phyloP scores from a whole-genome alignment of 177 flowering plant species.

The Vitis hybrid region DNA sequence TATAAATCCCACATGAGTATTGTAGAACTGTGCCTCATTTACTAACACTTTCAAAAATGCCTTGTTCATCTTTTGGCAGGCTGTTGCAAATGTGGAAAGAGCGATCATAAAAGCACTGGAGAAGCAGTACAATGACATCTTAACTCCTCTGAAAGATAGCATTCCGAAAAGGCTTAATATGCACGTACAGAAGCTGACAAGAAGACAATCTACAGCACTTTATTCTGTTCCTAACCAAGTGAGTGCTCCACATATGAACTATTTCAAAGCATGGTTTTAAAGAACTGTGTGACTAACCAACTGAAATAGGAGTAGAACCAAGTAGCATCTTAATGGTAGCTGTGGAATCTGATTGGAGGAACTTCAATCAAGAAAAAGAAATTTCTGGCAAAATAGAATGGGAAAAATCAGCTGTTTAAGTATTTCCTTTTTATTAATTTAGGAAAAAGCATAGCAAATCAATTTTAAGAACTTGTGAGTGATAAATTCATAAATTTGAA shows the following conservation, averaged over 20 bases:
- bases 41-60: not conserved
- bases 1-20: not conserved
- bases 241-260: conserved; percentile 17
- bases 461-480: not conserved
- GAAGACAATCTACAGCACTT: conserved; percentile 70
- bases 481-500: not conserved
- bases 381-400: not conserved
- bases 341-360: too few relatives aligned
- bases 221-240: conserved; percentile 79
- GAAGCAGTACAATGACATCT: conserved; percentile 76
- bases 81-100: conserved; percentile 77
- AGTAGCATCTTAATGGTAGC: not conserved
- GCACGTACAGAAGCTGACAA: conserved; percentile 87
- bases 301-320: not conserved
- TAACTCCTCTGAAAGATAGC: conserved; percentile 87
- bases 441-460: not conserved
- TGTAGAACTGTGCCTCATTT: not conserved
- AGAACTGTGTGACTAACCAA: too few relatives aligned
- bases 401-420: not conserved
- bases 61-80: conserved; percentile 34
- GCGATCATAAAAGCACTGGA: conserved; percentile 82
- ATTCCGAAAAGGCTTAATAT: conserved; percentile 83
- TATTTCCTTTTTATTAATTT: not conserved
- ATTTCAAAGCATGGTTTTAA: not conserved
- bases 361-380: too few relatives aligned